Conservation (phyloP, 768 basidiomycete species). For the Pleurotus sapidus region DNA sequence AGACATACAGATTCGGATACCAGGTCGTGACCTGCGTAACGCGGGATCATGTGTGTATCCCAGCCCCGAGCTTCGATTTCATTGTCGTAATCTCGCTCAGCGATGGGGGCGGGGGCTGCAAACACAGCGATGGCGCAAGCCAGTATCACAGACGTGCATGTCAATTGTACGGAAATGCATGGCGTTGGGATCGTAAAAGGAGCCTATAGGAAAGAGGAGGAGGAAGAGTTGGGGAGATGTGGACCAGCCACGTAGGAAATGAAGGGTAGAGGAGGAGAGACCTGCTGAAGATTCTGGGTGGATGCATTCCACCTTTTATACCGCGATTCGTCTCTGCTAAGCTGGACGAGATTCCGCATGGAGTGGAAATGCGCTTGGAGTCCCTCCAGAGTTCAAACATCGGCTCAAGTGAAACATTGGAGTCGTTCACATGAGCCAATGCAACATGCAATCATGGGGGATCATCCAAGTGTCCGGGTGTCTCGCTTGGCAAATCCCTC, state of each 20-base stretch:
- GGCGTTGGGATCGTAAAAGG: not conserved
- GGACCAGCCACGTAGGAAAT: not conserved
- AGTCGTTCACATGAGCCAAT: no score
- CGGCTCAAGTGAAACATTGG: no score
- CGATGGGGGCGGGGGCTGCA: not conserved
- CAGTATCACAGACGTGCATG: not conserved
- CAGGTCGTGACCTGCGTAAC: not conserved
- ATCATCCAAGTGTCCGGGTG: no score
- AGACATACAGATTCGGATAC: not conserved
- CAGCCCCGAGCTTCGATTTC: not conserved
- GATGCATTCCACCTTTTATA: not conserved
- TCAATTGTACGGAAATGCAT: not conserved
- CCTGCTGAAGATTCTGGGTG: not conserved
- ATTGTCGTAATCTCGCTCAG: not conserved
- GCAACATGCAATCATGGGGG: no score
- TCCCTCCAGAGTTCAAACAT: no score
- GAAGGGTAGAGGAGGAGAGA: not conserved
- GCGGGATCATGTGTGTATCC: not conserved
- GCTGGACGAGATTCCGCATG: no score
- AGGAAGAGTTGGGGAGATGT: not conserved
- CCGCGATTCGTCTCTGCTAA: no score
- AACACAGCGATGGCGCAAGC: not conserved
- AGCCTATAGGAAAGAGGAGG: not conserved
- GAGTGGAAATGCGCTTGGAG: no score
- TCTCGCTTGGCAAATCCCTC: no score